Conservation (phyloP, 2,329 filamentous ascomycete species). For the Helminthosporium solani region DNA sequence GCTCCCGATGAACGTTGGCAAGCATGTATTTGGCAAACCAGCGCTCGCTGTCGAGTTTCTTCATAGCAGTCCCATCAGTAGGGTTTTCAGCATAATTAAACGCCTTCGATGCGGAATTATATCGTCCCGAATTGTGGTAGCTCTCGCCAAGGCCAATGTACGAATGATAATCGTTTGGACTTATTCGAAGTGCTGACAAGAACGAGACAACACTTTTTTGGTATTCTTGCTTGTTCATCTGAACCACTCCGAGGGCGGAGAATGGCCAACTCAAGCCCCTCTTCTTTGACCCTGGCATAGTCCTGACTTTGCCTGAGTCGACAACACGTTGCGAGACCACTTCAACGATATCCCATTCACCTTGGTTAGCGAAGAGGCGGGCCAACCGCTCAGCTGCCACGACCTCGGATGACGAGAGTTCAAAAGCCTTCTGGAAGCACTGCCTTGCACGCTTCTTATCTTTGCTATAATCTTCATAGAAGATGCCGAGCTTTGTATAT, state of each 20-base stretch:
- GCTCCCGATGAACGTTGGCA: conserved; percentile 87
- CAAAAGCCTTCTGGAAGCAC: conserved; percentile 95
- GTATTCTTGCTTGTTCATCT: conserved; percentile 92
- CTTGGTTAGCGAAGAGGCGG: conserved; percentile 79
- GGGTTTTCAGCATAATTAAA: conserved; percentile 81
- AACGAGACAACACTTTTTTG: conserved; percentile 87
- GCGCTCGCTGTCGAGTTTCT: conserved; percentile 63
- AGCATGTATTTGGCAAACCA: conserved; percentile 99
- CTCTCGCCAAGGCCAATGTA: conserved; percentile 98
- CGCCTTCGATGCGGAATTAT: conserved; percentile 90
- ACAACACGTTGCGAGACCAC: conserved; percentile 86
- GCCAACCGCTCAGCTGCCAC: conserved; percentile 85
- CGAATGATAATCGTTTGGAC: conserved; percentile 85
- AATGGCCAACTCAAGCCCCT: conserved; percentile 96
- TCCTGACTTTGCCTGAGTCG: conserved; percentile 89
- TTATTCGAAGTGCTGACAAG: conserved; percentile 80
- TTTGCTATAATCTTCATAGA: conserved; percentile 85
- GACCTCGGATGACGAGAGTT: conserved; percentile 84
- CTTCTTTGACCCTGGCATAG: conserved; percentile 87
- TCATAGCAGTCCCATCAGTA: conserved; percentile 59
- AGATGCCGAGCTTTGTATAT: conserved; percentile 87
- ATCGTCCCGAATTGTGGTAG: conserved; percentile 90
- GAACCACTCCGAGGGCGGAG: conserved; percentile 87
- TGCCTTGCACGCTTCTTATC: conserved; percentile 84
- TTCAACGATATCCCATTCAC: conserved; percentile 96